Base-by-base conservation (phyloP, 768 basidiomycete species). In the Xerocomus spinulosus region DNA sequence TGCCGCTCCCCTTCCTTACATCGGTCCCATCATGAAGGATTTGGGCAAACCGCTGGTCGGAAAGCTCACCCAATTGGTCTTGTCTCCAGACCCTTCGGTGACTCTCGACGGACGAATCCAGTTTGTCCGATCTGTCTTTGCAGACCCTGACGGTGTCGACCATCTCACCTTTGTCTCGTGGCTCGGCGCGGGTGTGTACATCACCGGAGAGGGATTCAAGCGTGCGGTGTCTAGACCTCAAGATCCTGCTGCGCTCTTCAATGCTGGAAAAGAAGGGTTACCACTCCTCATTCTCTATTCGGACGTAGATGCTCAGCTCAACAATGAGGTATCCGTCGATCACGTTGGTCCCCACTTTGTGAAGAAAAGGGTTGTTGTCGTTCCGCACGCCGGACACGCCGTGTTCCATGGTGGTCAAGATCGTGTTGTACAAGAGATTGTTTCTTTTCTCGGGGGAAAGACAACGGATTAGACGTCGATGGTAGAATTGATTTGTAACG, bases 1-100 rank as follows among this genome's bases (percentile, higher is more conserved):
- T 24, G 49, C 44, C 3, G 37, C 49, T 7, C 38, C 49, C 12
- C 33, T 50, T 10, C 49, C 49, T 14, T 46, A 50, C 44, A 50
- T 41, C 20, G 49, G 49, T n/a, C 39, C 49, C 17, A 50, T 50
- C 26, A 46, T 41, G 44, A 25, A 35, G 21, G 17, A 17, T 5
- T 33, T 50, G 4, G 49, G 24, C 10, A 50, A 50, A 20, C 44
- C 44, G 10, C 5, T 41, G 21, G 8, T 50, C 2, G 49, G 25
- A 25, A 24, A 40, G 9, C 49, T 50, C 17, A 21, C 30, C 5
- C 2, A n/a, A 17, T 21, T 21, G 1, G 10, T 50, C 4, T 8
- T 41, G 2, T 50, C 49, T 9, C 10, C 38, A 3, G 49, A 50
- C 29, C 42, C 25, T 2, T 12, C 30, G 13, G 29, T 26, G 2